Evolutionary conservation across 1,139 yeast species (phyloP).

Genomic region (Candida frijolesensis): DNA sequence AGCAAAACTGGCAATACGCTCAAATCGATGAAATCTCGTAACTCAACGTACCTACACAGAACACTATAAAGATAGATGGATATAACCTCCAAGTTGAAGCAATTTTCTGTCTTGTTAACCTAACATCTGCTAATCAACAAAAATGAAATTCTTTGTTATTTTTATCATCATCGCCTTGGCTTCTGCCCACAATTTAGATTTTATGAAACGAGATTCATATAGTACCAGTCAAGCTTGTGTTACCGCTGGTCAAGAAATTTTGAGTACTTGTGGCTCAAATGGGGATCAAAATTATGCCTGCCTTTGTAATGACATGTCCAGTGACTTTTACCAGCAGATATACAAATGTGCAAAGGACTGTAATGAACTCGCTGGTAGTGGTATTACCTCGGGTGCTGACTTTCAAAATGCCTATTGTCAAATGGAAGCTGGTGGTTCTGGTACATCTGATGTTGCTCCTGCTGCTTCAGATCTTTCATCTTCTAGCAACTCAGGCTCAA

Average conservation of each 20-base stretch:
- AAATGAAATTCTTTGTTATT: not conserved
- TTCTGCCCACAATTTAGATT: not conserved
- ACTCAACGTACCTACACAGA: too few species aligned
- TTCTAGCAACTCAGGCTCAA: too few species aligned
- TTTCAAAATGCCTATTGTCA: not conserved
- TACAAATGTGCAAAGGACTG: not conserved
- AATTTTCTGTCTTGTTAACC: too few species aligned
- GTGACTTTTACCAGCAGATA: not conserved
- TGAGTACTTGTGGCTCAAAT: not conserved
- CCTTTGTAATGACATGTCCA: not conserved
- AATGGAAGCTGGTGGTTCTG: not conserved
- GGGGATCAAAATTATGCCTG: not conserved
- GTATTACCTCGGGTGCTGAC: not conserved
- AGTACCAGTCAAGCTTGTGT: not conserved
- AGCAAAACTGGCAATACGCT: too few species aligned
- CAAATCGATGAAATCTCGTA: too few species aligned
- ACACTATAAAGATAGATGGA: too few species aligned
- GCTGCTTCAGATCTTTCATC: too few species aligned
- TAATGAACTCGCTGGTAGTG: not conserved
- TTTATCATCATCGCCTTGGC: not conserved
- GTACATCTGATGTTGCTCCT: too few species aligned
- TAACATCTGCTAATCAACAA: too few species aligned
- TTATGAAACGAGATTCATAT: not conserved
- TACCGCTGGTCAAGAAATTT: not conserved
- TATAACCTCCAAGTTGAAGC: too few species aligned